Conservation (phyloP, 495 filamentous ascomycete genomes). For the Daldinia loculata region DNA sequence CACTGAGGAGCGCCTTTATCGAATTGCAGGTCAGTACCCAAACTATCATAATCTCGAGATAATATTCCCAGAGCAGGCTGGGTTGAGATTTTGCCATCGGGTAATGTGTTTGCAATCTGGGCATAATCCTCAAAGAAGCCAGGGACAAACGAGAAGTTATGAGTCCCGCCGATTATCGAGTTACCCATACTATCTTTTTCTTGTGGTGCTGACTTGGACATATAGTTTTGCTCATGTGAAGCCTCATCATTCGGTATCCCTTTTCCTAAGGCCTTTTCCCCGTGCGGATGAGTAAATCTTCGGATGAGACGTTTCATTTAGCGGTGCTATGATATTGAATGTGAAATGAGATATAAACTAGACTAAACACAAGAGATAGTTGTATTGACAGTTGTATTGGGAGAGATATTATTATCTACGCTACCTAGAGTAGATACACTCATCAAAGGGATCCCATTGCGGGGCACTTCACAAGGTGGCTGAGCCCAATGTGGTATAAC, state of each 20-base stretch:
- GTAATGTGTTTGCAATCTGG: not conserved
- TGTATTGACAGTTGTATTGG: not conserved
- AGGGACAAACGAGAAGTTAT: not conserved
- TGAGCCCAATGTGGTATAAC: slow-evolving; percentile 2
- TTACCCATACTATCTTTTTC: not conserved
- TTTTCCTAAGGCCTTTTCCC: not conserved
- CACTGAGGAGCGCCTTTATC: not conserved
- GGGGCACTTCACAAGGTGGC: not conserved
- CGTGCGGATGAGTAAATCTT: not conserved
- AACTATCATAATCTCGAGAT: not conserved
- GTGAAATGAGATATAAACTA: not conserved
- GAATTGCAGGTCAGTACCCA: not conserved
- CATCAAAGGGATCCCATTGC: not conserved
- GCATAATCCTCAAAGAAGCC: not conserved
- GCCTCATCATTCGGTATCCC: not conserved
- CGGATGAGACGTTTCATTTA: not conserved
- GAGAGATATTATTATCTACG: not conserved
- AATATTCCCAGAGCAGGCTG: not conserved
- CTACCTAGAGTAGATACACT: not conserved
- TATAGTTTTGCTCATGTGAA: not conserved
- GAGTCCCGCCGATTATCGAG: not conserved
- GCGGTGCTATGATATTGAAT: not conserved
- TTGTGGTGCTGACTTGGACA: not conserved
- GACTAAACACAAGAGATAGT: not conserved
- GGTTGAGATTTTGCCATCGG: not conserved